Evolutionary conservation across 164 flowering plant genomes (phyloP), one percentile per base, ranked within the genome.

Genomic region (Buxus sempervirens): DNA sequence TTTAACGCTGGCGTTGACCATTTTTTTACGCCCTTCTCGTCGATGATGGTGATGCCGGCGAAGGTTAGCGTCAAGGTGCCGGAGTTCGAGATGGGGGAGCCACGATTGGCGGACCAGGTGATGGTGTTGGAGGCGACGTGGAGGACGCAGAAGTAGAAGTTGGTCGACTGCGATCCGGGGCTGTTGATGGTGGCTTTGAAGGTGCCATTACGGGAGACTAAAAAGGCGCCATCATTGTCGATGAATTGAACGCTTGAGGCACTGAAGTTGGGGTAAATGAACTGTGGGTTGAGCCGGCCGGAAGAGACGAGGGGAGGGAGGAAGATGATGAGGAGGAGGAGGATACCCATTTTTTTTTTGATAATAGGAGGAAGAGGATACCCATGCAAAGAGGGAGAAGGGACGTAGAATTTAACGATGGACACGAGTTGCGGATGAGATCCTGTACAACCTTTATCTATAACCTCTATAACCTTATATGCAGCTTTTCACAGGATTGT

Each of bases 1-100:
- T 58, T 54, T 13, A 86, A 66, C 19, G 54, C 59, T 4, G 90
- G 93, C 45, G 96, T 85, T 65, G 89, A 83, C 96, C 98, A 88
- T 45, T 41, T 75, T 2, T 32, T 56, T 23, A 38, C 75, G 20
- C 87, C 85, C 59, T 75, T 64, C 36, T 75, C 56, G 56, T 75
- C 82, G 56, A 42, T 4, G 67, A 90, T 67, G 23, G 65, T 58
- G 18, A 93, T 73, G 23, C 98, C 98, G 23, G 61, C 60, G 32
- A 32, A 15, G 9, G 92, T 82, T 9, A 90, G 86, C 24, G 38
- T 58, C 78, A 89, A 72, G 18, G 41, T 24, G 60, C 83, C 92
- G 9, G 92, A 82, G 32, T 26, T 73, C 0, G 93, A 84, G 45
- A 89, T 73, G 0, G 96, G 86, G 23, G 80, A 38, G 65, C 84